Conservation (phyloP, 73 alveolate genomes). For the Diophrys sp. region DNA sequence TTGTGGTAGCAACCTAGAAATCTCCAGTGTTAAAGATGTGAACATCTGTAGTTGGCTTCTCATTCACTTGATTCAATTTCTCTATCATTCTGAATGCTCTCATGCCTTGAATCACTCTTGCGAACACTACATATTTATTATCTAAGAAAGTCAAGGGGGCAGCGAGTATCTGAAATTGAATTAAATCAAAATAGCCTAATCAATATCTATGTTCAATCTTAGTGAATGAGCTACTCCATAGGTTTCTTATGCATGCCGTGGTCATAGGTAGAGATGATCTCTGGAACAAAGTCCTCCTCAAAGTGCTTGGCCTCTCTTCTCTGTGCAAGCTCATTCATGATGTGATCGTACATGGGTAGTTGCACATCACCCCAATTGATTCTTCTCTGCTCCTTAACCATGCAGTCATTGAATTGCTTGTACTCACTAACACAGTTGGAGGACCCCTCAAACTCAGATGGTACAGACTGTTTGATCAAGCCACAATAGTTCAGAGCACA, state of each 20-base stretch:
- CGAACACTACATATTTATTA: constrained; percentile 74
- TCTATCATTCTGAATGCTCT: constrained; percentile 59
- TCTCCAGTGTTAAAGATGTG: constrained; percentile 45
- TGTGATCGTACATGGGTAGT: constrained; percentile 53
- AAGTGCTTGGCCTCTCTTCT: constrained; percentile 2
- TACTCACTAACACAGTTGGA: constrained; percentile 53
- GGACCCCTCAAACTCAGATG: constrained; percentile 57
- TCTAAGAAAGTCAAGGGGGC: constrained; percentile 79
- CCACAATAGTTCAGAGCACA: constrained; percentile 64
- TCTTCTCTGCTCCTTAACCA: constrained; percentile 44
- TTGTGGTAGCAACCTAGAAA: constrained; percentile 15
- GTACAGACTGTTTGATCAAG: constrained; percentile 36
- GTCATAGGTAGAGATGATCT: background rate
- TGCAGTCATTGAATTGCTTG: constrained; percentile 39
- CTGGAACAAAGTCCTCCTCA: background rate
- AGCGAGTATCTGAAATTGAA: no score
- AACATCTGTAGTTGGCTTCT: constrained; percentile 39
- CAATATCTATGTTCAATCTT: no score
- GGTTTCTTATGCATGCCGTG: background rate
- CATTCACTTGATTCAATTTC: constrained; percentile 39
- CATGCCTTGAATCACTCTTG: constrained; percentile 80
- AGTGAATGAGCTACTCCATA: background rate
- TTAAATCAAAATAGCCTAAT: no score
- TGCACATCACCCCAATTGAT: constrained; percentile 18
- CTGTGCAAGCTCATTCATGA: constrained; percentile 22